Percentiles rank a stretch among this genome's conserved stretches.
Conservation (phyloP, 2,329 filamentous ascomycete species). For the Pseudogymnoascus sp. region DNA sequence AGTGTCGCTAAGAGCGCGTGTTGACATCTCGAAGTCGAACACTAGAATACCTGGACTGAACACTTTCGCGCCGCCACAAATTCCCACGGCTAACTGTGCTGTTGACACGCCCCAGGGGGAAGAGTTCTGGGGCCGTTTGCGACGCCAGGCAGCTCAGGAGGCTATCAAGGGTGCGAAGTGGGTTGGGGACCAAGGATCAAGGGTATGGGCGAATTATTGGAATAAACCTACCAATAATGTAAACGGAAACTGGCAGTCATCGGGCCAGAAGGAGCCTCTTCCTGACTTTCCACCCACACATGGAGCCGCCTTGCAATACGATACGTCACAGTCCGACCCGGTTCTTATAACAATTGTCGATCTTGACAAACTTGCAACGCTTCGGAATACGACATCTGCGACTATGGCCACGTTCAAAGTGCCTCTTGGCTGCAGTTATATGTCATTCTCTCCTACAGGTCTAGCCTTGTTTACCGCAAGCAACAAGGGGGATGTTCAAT, state of each 20-base stretch:
- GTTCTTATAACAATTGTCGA: conserved; percentile 71
- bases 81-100: conserved; percentile 58
- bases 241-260: conserved; percentile 17
- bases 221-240: conserved; percentile 45
- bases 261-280: conserved; percentile 23
- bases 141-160: conserved; percentile 73
- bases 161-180: conserved; percentile 67
- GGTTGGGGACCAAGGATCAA: conserved; percentile 68
- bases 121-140: conserved; percentile 66
- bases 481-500: conserved; percentile 75
- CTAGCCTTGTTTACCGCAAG: conserved; percentile 71
- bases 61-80: conserved; percentile 60
- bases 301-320: conserved; percentile 48
- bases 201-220: conserved; percentile 77
- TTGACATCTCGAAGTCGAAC: conserved; percentile 47
- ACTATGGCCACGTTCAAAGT: conserved; percentile 65
- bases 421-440: conserved; percentile 68
- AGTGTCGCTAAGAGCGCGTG: conserved; percentile 60
- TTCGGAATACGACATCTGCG: conserved; percentile 38
- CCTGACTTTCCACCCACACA: conserved; percentile 70
- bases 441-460: conserved; percentile 70
- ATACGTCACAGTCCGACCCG: conserved; percentile 51
- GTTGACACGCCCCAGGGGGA: conserved; percentile 68
- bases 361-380: conserved; percentile 48
- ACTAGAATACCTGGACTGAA: conserved; percentile 49